A percentile compares a stretch with the other conserved stretches of the same genome.
These are phyloP conservation scores for Russula emetica DNA, from an alignment of 768 basidiomycete species.

Conservation along the genomic window DNA sequence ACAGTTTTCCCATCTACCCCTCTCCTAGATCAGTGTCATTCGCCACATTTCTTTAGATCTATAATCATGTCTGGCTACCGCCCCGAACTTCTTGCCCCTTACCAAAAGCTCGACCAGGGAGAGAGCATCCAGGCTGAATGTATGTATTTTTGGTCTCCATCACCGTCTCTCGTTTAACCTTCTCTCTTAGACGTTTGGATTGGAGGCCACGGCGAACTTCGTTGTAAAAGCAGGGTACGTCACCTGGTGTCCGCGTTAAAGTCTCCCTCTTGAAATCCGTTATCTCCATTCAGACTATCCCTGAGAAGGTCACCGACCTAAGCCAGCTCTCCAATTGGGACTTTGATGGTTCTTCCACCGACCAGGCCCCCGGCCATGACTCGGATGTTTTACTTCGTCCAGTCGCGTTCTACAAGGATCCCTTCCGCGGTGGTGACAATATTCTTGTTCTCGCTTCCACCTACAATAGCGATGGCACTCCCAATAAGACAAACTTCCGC, in stretches of 20 bases:
- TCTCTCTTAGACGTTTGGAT: conserved; percentile 85
- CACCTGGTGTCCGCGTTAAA: conserved; percentile 5
- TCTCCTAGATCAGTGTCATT: background rate
- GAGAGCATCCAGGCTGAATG: conserved; percentile 94
- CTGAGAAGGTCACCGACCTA: conserved; percentile 82
- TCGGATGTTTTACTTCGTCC: conserved; percentile 99
- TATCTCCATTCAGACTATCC: conserved; percentile 60
- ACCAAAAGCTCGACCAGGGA: conserved; percentile 84
- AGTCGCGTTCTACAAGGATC: conserved; percentile 95
- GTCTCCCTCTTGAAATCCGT: conserved; percentile 6
- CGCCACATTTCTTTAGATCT: conserved; percentile 10
- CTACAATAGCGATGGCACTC: conserved; percentile 98
- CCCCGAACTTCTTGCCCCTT: conserved; percentile 87
- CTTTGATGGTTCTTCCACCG: conserved; percentile 97
- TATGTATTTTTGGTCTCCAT: conserved; percentile 36
- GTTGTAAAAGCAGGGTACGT: conserved; percentile 92
- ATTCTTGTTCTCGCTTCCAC: conserved; percentile 95
- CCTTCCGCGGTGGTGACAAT: conserved; percentile 98
- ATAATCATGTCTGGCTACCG: conserved; percentile 41
- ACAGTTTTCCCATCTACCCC: background rate
- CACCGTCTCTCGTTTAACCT: conserved; percentile 18
- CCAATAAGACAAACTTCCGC: conserved; percentile 94
- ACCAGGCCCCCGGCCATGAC: conserved; percentile 92
- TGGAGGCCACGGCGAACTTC: conserved; percentile 89
- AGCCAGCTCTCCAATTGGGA: conserved; percentile 95